Conservation (phyloP, 345 rosid species). For the Gossypium sturtianum region DNA sequence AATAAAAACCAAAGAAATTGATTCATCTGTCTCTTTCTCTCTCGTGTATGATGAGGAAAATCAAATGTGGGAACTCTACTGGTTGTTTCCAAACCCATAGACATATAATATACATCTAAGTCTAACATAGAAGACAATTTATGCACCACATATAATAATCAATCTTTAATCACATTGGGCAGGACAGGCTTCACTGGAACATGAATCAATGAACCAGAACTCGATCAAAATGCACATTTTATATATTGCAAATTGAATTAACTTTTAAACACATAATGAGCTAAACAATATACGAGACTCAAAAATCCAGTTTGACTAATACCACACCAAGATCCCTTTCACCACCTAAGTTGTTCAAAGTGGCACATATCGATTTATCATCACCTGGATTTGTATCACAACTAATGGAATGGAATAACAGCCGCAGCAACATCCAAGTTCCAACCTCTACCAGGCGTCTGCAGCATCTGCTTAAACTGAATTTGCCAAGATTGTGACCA, state of each 20-base stretch:
- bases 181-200: neutral
- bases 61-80: neutral
- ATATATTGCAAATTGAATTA: no score
- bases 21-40: neutral
- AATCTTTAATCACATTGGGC: neutral
- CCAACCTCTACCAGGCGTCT: neutral
- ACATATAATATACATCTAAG: no score
- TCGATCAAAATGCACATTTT: neutral
- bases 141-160: no score
- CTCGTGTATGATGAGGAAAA: constrained; percentile 1
- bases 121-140: no score
- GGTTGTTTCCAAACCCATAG: neutral
- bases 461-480: neutral
- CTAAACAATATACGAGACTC: neutral
- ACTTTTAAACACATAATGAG: neutral
- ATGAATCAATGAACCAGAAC: neutral
- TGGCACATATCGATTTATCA: no score
- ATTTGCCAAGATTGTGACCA: neutral
- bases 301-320: no score
- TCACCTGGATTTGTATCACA: no score
- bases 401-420: no score
- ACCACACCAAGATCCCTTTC: no score
- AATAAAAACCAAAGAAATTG: neutral
- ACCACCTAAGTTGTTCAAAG: no score
- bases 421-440: neutral